Base-by-base conservation (phyloP, 2,329 filamentous ascomycete species). In the Calonectria multiphialidica region DNA sequence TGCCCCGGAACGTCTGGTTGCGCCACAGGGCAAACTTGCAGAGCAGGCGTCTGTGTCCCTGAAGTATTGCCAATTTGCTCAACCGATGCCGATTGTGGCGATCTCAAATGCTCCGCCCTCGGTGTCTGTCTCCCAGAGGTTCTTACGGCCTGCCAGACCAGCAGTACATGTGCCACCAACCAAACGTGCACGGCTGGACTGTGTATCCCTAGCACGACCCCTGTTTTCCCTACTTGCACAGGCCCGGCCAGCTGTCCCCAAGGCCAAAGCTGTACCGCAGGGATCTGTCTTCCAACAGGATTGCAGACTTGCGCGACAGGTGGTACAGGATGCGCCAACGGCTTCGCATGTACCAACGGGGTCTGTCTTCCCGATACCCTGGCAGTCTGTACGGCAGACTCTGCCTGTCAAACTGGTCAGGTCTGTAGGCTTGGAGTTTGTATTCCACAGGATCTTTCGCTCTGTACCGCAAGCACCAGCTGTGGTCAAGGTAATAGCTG, bases 1-100 rank as follows among this genome's bases (percentile, higher is more conserved):
- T 67, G 65, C n/a, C 55, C 21, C 1, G 28, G 42, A 55, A 35
- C 53, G 25, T 59, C 65, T 30, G 65, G 55, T 3, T 67, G 65
- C 33, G 65, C 40, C 28, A 13, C 18, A n/a, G 53, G 50, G 1
- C 42, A 61, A 44, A 25, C 50, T 5, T 70, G 68, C 21, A 37
- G 49, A 6, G 40, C 42, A 6, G 68, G 68, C 16, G 33, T 70
- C n/a, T 70, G 68, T 9, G 23, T 70, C 5, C 62, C 68, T 7
- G 44, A 50, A 3, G 33, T 42, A 2, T 15, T 70, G 5, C 62
- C 68, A 9, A 35, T 37, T 12, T 70, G 68, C 25, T 21, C 35
- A 1, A 50, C 30, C n/a, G 50, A 70, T 23, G 33, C 68, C 7
- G 61, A 40, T 25, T 70, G 68, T 7, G 68, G 49, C 18, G 47